Evolutionary conservation across 371 early-diverging fungal genomes (phyloP).

Genomic region (Zancudomyces culisetae): DNA sequence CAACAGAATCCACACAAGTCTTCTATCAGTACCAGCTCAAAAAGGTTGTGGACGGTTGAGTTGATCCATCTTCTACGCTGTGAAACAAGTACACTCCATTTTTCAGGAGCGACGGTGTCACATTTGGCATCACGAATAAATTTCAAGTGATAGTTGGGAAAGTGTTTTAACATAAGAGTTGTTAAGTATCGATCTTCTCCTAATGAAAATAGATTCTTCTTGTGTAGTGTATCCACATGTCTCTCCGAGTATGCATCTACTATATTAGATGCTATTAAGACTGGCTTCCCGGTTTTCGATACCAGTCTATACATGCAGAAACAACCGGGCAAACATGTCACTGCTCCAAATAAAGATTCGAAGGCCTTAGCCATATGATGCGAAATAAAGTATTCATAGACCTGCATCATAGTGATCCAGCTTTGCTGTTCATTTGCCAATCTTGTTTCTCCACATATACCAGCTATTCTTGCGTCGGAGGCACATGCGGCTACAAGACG

Average conservation of each 20-base stretch:
- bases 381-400: conserved; percentile 93
- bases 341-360: conserved; percentile 90
- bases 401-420: conserved; percentile 93
- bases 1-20: conserved; percentile 88
- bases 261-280: conserved; percentile 72
- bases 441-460: conserved; percentile 79
- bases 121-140: conserved; percentile 90
- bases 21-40: conserved; percentile 61
- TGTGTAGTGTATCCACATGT: conserved; percentile 90
- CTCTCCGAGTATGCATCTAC: conserved; percentile 85
- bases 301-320: conserved; percentile 86
- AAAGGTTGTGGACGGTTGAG: conserved; percentile 80
- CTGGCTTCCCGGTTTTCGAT: conserved; percentile 15
- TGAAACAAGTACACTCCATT: conserved; percentile 75
- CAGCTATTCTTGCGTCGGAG: conserved; percentile 69
- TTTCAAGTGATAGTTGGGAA: conserved; percentile 82
- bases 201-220: conserved; percentile 92
- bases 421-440: conserved; percentile 65
- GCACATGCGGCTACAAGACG: conserved; percentile 68
- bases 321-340: conserved; percentile 85
- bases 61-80: conserved; percentile 95
- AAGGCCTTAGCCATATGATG: conserved; percentile 94
- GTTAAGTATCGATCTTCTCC: conserved; percentile 98
- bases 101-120: conserved; percentile 84
- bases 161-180: conserved; percentile 91